Percentiles rank a stretch among this genome's conserved stretches.
These are phyloP conservation scores for Serpula lacrymans DNA, from an alignment of 768 basidiomycete genomes.

Conservation along the genomic window DNA sequence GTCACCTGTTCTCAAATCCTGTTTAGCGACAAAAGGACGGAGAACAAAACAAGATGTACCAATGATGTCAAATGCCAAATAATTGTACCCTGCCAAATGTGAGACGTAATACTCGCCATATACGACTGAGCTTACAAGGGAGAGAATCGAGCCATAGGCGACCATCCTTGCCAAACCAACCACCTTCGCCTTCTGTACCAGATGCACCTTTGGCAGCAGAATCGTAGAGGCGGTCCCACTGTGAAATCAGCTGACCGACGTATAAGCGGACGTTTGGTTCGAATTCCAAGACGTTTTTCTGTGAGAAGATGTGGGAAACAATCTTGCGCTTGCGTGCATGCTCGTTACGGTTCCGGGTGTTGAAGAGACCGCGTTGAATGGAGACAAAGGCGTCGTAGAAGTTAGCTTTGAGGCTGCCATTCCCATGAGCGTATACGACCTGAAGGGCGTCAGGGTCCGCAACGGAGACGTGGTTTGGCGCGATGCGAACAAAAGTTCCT, in stretches of 20 bases:
- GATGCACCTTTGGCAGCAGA: constrained; percentile 51
- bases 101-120: neutral
- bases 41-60: too few relatives aligned
- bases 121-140: constrained; percentile 56
- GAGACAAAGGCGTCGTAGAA: constrained; percentile 82
- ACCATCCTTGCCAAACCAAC: constrained; percentile 59
- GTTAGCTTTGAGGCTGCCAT: constrained; percentile 75
- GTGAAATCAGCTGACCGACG: constrained; percentile 54
- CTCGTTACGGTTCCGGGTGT: constrained; percentile 70
- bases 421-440: constrained; percentile 78
- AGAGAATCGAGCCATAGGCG: constrained; percentile 73
- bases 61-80: constrained; percentile 73
- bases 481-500: constrained; percentile 69
- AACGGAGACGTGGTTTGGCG: constrained; percentile 75
- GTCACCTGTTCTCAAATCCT: constrained; percentile 37
- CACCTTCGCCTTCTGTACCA: constrained; percentile 56
- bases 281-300: constrained; percentile 83
- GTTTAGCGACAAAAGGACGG: neutral
- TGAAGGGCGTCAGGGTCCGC: constrained; percentile 75
- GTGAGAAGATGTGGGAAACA: constrained; percentile 79
- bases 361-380: constrained; percentile 71
- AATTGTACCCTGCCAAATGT: constrained; percentile 46
- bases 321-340: constrained; percentile 92
- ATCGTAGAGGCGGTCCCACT: constrained; percentile 74
- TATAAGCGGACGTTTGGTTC: constrained; percentile 72